Evolutionary conservation across 306 rosid genomes (phyloP), one percentile per base, ranked within the genome.

Genomic region (Vigna hirtella): DNA sequence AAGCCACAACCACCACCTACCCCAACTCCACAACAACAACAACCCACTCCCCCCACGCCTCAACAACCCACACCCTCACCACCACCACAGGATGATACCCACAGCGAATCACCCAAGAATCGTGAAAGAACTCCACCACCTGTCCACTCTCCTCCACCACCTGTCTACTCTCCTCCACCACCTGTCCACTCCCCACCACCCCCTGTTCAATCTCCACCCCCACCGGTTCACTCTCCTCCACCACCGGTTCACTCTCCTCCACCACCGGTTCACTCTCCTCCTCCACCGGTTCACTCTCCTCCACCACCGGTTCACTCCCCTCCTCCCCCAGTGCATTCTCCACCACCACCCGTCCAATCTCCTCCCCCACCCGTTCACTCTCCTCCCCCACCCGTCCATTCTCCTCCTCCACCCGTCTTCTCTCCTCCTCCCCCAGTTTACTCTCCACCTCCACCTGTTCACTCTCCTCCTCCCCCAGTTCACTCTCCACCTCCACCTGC

Each of bases 381-480:
- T 2, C 77, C 80, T 0, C 75, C 84, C 1, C 77, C 82, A 0
- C 82, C 81, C 0, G 52, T 69, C 0, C 45, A 78, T 0, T 70
- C 83, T 1, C 83, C 83, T 0, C 78, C 83, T 0, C 84, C 80
- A 4, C 84, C 80, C 0, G 65, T 76, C 0, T 4, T 18, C 0
- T 81, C 77, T 0, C 80, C 83, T 1, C 83, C 83, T 0, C 83
- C 83, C 1, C 83, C 74, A 0, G 74, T 65, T 0, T 20, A 42
- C 0, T 48, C 81, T 0, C 81, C 81, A 0, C 84, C 84, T 0
- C 79, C 83, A 7, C 84, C 84, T 0, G 66, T 75, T 0, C 34
- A 38, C 1, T 81, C 81, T 1, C 84, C 80, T 0, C 84, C 84
- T 0, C 76, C 80, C 0, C 83, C 83, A 0, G 50, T 63, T 0